Evolutionary conservation across 225 moss, liverwort and hornwort genomes (phyloP).

Genomic region (Bryum argenteum): DNA sequence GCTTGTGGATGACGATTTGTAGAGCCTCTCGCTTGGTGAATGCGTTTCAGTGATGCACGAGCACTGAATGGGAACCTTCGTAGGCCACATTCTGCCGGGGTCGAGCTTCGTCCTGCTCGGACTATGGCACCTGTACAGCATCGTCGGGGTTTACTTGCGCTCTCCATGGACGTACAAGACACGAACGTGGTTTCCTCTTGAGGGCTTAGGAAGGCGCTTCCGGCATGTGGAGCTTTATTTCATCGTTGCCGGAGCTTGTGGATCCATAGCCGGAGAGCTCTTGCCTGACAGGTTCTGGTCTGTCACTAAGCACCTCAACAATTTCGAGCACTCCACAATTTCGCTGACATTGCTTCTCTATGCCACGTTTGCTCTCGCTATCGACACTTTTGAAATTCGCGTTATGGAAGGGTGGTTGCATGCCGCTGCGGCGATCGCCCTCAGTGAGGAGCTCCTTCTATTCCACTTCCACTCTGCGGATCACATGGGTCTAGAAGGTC

Average conservation of each 20-base stretch:
- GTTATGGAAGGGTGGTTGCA: constrained; percentile 67
- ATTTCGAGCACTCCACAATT: constrained; percentile 88
- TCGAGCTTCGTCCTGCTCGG: constrained; percentile 50
- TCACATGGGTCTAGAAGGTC: constrained; percentile 92
- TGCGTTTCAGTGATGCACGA: constrained; percentile 25
- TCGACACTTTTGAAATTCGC: constrained; percentile 50
- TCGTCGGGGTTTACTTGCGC: constrained; percentile 49
- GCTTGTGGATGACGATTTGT: not conserved
- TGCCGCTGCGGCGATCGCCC: constrained; percentile 58
- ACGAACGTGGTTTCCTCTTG: constrained; percentile 55
- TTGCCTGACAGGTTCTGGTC: constrained; percentile 55
- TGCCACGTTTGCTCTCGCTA: constrained; percentile 55
- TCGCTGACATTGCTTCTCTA: constrained; percentile 72
- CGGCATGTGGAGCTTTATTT: constrained; percentile 63
- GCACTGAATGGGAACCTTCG: constrained; percentile 72
- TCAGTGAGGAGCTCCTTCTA: constrained; percentile 79
- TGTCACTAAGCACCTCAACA: constrained; percentile 68
- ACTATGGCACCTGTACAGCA: constrained; percentile 79
- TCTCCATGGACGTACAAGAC: constrained; percentile 65
- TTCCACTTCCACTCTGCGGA: constrained; percentile 95
- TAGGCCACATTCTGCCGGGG: constrained; percentile 86
- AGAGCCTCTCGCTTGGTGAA: constrained; percentile 11
- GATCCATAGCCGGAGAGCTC: constrained; percentile 79
- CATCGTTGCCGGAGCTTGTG: constrained; percentile 56
- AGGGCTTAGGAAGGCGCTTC: constrained; percentile 33